These are phyloP conservation scores for Nitzschia sp. DNA, from an alignment of 108 stramenopile species.

Conservation along the genomic window DNA sequence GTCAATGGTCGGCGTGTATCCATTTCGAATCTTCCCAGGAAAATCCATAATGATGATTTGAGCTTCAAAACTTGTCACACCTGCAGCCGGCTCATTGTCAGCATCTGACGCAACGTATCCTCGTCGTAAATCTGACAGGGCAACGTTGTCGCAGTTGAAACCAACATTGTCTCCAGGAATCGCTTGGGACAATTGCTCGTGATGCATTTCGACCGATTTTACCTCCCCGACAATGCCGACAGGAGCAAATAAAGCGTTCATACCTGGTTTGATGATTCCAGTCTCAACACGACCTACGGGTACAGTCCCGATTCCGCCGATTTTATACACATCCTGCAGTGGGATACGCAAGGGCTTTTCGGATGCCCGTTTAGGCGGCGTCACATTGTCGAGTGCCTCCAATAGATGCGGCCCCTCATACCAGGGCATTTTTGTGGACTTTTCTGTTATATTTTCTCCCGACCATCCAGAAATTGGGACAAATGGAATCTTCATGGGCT, in stretches of 20 bases:
- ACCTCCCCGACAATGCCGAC: slow-evolving; percentile 75
- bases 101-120: slow-evolving; percentile 91
- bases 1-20: slow-evolving; percentile 93
- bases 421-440: slow-evolving; percentile 91
- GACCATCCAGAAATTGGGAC: slow-evolving; percentile 95
- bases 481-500: slow-evolving; percentile 89
- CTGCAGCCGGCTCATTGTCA: slow-evolving; percentile 70
- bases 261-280: slow-evolving; percentile 91
- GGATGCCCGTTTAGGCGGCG: slow-evolving; percentile 84
- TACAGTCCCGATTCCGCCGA: slow-evolving; percentile 93
- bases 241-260: slow-evolving; percentile 85
- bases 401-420: slow-evolving; percentile 93
- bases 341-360: slow-evolving; percentile 97
- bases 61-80: slow-evolving; percentile 70
- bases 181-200: slow-evolving; percentile 84
- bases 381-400: slow-evolving; percentile 89
- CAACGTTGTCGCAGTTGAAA: slow-evolving; percentile 92
- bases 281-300: slow-evolving; percentile 96
- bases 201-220: slow-evolving; percentile 96
- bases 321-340: slow-evolving; percentile 95
- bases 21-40: slow-evolving; percentile 91
- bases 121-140: slow-evolving; percentile 88
- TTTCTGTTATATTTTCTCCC: slow-evolving; percentile 95
- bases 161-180: slow-evolving; percentile 94
- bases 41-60: slow-evolving; percentile 97